A percentile compares a stretch with the other conserved stretches of the same genome.
Conservation (phyloP, 1,284 basidiomycete genomes). For the Ganoderma sp. region DNA sequence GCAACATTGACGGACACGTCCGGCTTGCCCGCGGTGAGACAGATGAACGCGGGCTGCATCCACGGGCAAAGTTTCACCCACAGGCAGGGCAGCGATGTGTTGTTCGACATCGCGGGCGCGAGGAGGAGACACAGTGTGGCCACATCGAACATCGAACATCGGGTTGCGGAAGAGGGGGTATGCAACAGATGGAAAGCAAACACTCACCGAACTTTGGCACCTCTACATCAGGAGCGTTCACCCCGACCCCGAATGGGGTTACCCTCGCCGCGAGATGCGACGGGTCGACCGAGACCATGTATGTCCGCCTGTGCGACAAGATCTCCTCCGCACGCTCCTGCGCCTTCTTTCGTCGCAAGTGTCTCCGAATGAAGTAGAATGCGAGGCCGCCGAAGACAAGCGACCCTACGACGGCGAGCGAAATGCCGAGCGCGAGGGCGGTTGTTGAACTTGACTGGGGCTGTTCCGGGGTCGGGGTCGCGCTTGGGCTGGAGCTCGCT, state of each 20-base stretch:
- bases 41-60: not conserved
- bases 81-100: not conserved
- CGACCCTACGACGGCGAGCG: conserved; percentile 30
- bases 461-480: conserved; percentile 7
- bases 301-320: conserved; percentile 28
- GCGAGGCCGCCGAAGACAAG: conserved; percentile 31
- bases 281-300: conserved; percentile 34
- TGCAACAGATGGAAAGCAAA: not conserved
- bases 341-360: conserved; percentile 14
- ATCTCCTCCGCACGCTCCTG: conserved; percentile 23
- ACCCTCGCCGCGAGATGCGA: conserved; percentile 36
- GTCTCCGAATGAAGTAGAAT: conserved; percentile 29
- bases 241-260: conserved; percentile 35
- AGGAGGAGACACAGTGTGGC: not conserved
- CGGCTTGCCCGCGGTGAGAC: not conserved
- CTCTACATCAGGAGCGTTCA: conserved; percentile 29
- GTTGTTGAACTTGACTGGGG: conserved; percentile 9
- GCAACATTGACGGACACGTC: not conserved
- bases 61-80: not conserved
- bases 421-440: conserved; percentile 32
- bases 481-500: not conserved
- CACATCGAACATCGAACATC: not conserved
- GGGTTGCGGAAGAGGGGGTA: not conserved
- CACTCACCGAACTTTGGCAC: conserved; percentile 37
- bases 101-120: not conserved